A percentile compares a stretch with the other conserved stretches of the same genome.
phyloP scores from a whole-genome alignment of 345 rosid species.

The Jatropha curcas region DNA sequence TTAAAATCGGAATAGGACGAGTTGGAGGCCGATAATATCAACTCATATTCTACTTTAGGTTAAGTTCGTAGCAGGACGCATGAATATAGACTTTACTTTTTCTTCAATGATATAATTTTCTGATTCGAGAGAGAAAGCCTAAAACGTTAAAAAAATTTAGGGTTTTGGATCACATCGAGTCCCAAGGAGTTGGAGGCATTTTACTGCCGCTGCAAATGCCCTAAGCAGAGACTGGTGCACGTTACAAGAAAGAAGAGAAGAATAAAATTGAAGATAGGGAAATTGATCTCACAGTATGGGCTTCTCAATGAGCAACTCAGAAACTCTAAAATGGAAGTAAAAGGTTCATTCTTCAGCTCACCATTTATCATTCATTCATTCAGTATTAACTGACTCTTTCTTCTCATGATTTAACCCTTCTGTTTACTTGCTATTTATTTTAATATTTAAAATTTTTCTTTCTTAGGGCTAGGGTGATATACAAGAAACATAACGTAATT shows the following conservation, averaged over 20 bases:
- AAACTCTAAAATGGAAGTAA: not conserved
- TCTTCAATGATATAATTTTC: no score
- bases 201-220: no score
- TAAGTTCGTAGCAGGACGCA: no score
- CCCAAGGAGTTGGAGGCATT: no score
- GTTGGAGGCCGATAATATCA: no score
- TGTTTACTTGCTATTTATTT: not conserved
- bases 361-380: not conserved
- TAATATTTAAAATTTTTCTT: not conserved
- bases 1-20: no score
- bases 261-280: not conserved
- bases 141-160: no score
- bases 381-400: not conserved
- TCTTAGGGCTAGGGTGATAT: not conserved
- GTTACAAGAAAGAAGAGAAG: not conserved
- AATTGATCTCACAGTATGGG: conserved; percentile 1
- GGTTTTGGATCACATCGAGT: no score
- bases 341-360: conserved; percentile 16
- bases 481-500: conserved; percentile 10
- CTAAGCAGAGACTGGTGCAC: not conserved
- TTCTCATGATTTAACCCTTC: not conserved
- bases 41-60: no score
- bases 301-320: not conserved
- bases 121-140: no score
- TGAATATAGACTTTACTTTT: no score